phyloP scores from a whole-genome alignment of 768 basidiomycete species.

The Antrodiella citrinella region DNA sequence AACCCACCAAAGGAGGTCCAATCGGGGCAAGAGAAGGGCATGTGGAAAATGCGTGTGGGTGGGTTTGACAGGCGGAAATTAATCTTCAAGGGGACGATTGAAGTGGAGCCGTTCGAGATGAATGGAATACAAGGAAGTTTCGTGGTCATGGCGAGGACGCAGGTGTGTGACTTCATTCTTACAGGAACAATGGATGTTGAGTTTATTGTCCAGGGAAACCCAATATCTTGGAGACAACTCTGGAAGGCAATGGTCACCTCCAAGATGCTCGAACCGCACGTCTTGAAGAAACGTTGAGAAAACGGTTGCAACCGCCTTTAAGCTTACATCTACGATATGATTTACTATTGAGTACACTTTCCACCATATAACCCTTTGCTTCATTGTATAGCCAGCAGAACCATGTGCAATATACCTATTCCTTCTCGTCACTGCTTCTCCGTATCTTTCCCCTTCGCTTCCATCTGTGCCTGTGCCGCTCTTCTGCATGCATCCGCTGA shows the following conservation, averaged over 20 bases:
- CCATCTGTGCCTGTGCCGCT: background rate
- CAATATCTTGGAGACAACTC: conserved; percentile 69
- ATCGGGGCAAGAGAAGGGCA: conserved; percentile 1
- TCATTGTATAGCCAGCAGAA: background rate
- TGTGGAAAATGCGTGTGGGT: conserved; percentile 46
- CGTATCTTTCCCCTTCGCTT: background rate
- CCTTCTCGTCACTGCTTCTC: background rate
- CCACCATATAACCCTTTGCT: too few relatives aligned
- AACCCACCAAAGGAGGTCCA: conserved; percentile 27
- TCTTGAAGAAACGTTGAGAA: conserved; percentile 28
- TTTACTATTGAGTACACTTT: too few relatives aligned
- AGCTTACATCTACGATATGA: background rate
- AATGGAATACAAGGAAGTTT: conserved; percentile 48
- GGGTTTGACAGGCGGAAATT: conserved; percentile 59
- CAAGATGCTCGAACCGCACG: conserved; percentile 47
- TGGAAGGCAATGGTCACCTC: conserved; percentile 60
- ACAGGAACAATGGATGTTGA: background rate
- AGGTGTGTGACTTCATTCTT: too few relatives aligned
- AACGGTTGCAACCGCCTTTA: too few relatives aligned
- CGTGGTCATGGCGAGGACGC: conserved; percentile 62
- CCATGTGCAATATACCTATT: background rate
- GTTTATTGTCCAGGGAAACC: conserved; percentile 50
- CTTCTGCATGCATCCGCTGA: background rate
- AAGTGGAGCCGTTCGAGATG: conserved; percentile 54
- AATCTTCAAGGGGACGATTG: conserved; percentile 67